These are phyloP conservation scores for Leccinellum rugosiceps DNA, from an alignment of 768 basidiomycete genomes.

Conservation along the genomic window DNA sequence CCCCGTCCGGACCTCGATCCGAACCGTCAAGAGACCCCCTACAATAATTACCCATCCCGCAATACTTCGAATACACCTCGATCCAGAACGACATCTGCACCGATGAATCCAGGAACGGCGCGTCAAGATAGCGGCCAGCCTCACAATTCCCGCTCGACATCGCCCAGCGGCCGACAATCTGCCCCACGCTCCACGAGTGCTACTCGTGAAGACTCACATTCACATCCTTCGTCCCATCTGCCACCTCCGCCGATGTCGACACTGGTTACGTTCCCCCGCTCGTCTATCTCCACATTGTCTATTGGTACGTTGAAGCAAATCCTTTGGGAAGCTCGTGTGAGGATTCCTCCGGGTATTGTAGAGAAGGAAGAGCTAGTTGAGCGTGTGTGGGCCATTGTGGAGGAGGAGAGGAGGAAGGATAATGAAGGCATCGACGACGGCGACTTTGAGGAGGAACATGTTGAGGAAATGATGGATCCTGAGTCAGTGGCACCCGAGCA, in stretches of 20 bases:
- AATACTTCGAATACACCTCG: conserved; percentile 9
- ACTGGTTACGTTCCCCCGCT: conserved; percentile 59
- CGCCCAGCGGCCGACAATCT: conserved; percentile 15
- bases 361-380: conserved; percentile 85
- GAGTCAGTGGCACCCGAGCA: conserved; percentile 13
- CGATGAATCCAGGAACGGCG: conserved; percentile 11
- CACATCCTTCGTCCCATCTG: conserved; percentile 35
- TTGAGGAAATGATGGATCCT: conserved; percentile 16
- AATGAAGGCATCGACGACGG: conserved; percentile 37
- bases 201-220: conserved; percentile 10
- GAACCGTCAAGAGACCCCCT: conserved; percentile 30
- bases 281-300: conserved; percentile 57
- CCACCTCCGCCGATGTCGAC: conserved; percentile 56
- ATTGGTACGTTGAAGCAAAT: conserved; percentile 75
- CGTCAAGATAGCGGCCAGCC: conserved; percentile 2
- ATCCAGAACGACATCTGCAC: conserved; percentile 22
- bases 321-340: conserved; percentile 76
- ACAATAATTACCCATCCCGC: conserved; percentile 18
- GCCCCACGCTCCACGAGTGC: conserved; percentile 7
- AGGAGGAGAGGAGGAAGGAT: conserved; percentile 57
- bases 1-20: conserved; percentile 64
- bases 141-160: conserved; percentile 13
- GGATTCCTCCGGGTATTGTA: conserved; percentile 49
- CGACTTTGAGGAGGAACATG: conserved; percentile 11
- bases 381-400: conserved; percentile 60